A percentile compares a stretch with the other conserved stretches of the same genome.
These are phyloP conservation scores for Hemisphaericaspora lyxosophila DNA, from an alignment of 1,139 yeast species.

Conservation along the genomic window DNA sequence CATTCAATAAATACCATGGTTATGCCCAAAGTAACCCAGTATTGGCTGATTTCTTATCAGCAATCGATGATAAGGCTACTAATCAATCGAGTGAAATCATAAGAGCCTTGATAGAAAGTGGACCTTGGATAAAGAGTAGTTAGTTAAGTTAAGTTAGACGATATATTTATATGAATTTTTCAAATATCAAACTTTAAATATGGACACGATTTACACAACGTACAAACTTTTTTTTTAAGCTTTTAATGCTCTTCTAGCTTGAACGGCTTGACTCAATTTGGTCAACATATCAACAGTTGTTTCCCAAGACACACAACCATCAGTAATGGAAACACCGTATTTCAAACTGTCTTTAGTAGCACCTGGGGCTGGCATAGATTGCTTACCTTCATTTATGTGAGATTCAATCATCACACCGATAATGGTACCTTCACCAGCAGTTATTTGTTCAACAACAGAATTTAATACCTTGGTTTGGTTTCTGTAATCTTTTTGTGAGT, in stretches of 20 bases:
- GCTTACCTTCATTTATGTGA: conserved; percentile 88
- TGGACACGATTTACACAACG: background rate
- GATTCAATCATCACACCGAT: conserved; percentile 98
- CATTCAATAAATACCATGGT: conserved; percentile 50
- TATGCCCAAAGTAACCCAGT: conserved; percentile 35
- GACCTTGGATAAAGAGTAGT: conserved; percentile 15
- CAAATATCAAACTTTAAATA: too few species aligned
- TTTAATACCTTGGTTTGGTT: conserved; percentile 94
- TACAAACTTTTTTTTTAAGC: conserved; percentile 1
- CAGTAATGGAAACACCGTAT: conserved; percentile 94
- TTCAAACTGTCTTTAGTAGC: conserved; percentile 72
- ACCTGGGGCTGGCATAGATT: conserved; percentile 67
- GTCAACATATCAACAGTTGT: conserved; percentile 73
- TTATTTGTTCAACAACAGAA: conserved; percentile 72
- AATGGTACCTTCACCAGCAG: conserved; percentile 71
- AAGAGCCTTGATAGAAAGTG: conserved; percentile 9
- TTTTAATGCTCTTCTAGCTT: conserved; percentile 59
- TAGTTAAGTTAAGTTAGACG: too few species aligned
- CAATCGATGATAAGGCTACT: conserved; percentile 11
- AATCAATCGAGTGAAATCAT: conserved; percentile 8
- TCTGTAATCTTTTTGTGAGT: conserved; percentile 82
- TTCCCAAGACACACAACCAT: conserved; percentile 93
- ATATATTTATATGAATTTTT: too few species aligned
- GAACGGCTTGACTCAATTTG: conserved; percentile 74
- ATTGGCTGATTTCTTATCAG: conserved; percentile 22